Base-by-base conservation (phyloP, 1,284 basidiomycete genomes). In the Chalciporus sp. region DNA sequence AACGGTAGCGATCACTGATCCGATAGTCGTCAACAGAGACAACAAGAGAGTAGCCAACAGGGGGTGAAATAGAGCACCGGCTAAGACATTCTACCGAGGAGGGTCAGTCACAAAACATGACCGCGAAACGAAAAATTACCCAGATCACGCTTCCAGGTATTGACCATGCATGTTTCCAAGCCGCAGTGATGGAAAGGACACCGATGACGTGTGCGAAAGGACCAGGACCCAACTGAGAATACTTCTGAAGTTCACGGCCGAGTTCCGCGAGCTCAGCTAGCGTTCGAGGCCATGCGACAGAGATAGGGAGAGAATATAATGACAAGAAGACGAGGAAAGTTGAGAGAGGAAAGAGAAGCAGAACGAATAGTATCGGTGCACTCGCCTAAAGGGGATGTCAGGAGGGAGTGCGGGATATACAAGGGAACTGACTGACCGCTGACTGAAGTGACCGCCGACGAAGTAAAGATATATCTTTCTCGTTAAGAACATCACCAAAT, bases 91-190 rank as follows among this genome's bases (percentile, higher is more conserved):
- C 91, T 94, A 11, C 5, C 57, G 42, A 57, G 48, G 57, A 49
- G 45, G 31, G 42, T 65, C 42, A 63, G 61, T 50, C 61, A 63
- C 64, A 50, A 55, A 57, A 55, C 35, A 45, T 49, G 58, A 57
- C 58, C 23, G 56, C 52, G 49, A 57, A 33, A 52, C 14, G 52
- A 9, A 44, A 37, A 77, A 83, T 63, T 61, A 93, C 91, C 84
- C 94, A 87, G 52, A 95, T 80, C 50, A 95, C 92, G 57, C 91
- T 93, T 6, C 93, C 93, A 5, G 93, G 93, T 47, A 96, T 83
- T 56, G 92, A 94, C 93, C 93, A 96, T 7, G 93, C 92, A 69
- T 96, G 94, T 73, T 94, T 95, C 92, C 92, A 96, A 33, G 92
- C 77, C 3, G 91, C 90, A 19, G 89, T 85, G n/a, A 93, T 79